Evolutionary conservation across 306 rosid genomes (phyloP).

Genomic region (Dryas octopetala): DNA sequence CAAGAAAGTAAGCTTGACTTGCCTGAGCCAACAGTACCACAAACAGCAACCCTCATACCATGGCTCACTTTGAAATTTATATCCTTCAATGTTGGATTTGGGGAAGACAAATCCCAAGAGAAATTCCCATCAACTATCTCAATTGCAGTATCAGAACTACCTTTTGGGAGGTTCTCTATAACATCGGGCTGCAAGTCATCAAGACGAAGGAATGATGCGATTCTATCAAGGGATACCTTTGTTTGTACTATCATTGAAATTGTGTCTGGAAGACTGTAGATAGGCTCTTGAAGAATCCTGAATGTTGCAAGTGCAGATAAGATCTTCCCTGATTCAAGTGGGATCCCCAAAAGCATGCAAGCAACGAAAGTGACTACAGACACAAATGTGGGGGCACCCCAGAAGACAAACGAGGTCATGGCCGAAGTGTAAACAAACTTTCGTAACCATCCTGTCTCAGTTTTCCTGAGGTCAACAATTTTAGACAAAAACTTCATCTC

Average conservation of each 20-base stretch:
- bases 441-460: conserved; percentile 65
- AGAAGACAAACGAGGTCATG: conserved; percentile 51
- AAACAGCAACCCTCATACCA: conserved; percentile 81
- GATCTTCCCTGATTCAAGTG: conserved; percentile 86
- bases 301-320: conserved; percentile 87
- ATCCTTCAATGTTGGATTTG: conserved; percentile 49
- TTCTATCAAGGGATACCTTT: conserved; percentile 82
- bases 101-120: conserved; percentile 68
- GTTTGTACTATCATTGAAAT: conserved; percentile 71
- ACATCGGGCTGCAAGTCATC: conserved; percentile 64
- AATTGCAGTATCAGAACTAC: conserved; percentile 57
- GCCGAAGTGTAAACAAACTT: conserved; percentile 47
- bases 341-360: conserved; percentile 71
- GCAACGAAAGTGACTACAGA: conserved; percentile 76
- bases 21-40: conserved; percentile 89
- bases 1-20: conserved; percentile 88
- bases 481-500: conserved; percentile 84
- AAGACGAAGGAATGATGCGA: conserved; percentile 62
- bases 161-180: conserved; percentile 61
- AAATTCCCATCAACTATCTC: conserved; percentile 65
- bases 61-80: conserved; percentile 45
- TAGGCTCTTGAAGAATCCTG: conserved; percentile 79
- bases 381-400: conserved; percentile 70
- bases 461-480: conserved; percentile 50
- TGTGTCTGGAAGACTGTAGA: conserved; percentile 63